Conservation (phyloP, 2,329 filamentous ascomycete species). For the Ophiostoma perfectum region DNA sequence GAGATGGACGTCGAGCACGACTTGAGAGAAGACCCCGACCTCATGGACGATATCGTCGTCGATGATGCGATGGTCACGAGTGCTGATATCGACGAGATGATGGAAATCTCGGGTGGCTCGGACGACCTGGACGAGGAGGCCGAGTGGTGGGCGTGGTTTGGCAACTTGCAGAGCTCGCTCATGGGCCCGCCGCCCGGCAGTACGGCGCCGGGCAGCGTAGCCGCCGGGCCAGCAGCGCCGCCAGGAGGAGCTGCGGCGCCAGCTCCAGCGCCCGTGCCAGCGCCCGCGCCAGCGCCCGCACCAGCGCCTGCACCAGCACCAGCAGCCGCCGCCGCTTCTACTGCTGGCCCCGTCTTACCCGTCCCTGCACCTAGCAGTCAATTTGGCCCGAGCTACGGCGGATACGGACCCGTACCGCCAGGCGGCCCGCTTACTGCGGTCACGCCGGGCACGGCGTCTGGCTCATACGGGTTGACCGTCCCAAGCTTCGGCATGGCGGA, state of each 20-base stretch:
- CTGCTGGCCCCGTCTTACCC: too few species aligned
- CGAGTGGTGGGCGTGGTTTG: constrained; percentile 27
- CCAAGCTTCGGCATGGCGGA: neutral
- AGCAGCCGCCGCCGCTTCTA: neutral
- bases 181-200: constrained; percentile 13
- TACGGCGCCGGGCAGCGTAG: constrained; percentile 14
- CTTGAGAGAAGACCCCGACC: neutral
- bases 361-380: too few species aligned
- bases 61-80: constrained; percentile 7
- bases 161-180: constrained; percentile 19
- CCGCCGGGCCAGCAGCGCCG: neutral
- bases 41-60: constrained; percentile 11
- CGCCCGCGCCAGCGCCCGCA: neutral
- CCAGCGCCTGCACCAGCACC: neutral
- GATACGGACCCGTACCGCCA: too few species aligned
- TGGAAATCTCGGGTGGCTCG: constrained; percentile 16
- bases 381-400: too few species aligned
- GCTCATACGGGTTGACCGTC: neutral
- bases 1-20: constrained; percentile 22
- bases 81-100: constrained; percentile 10
- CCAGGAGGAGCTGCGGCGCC: neutral
- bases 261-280: neutral
- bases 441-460: constrained; percentile 3
- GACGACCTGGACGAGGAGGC: constrained; percentile 17
- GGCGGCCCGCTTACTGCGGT: too few species aligned